Base-by-base conservation (phyloP, 768 basidiomycete species). In the Tricholoma terreum region DNA sequence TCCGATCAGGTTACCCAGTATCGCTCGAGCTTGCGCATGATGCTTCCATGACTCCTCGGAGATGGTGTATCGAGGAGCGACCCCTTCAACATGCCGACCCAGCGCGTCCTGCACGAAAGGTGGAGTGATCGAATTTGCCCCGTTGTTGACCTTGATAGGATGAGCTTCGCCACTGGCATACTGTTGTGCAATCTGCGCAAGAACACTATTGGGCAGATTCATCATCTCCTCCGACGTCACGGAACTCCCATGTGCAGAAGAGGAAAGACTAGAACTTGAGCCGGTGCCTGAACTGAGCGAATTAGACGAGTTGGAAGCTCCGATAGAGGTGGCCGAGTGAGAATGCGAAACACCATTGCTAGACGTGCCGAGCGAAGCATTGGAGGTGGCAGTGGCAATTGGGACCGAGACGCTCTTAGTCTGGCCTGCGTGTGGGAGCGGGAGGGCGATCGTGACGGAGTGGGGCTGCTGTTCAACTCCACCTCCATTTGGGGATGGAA, bases 21-120 rank as follows among this genome's bases (percentile, higher is more conserved):
- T 90, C 1, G 90, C 89, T 6, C 89, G 83, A 43, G 90, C 90
- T 69, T 92, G 91, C 1, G 86, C 85, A 52, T 91, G 87, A 62
- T 91, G 90, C 69, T 90, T 89, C 88, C 87, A 89, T 7, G 89
- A 87, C 67, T 90, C 89, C 68, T 90, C 88, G 22, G 82, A 79
- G 36, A 86, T 75, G 53, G 80, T 73, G 70, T 85, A 88, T 51
- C 81, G 77, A 45, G 81, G 79, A 31, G 77, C 73, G 58, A 71
- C 68, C 56, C 67, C 74, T 40, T 72, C 71, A 15, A 65, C 68
- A 43, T 75, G 72, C 56, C 71, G 66, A 52, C 71, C 55, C 62
- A 72, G 68, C 0, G 66, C 72, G 52, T 83, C 81, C 53, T 80
- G 76, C 10, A 71, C 71, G 65, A 78, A 79, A 15, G 71, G 68